These are phyloP conservation scores for Tolypocladium cylindrosporum DNA, from an alignment of 2,329 filamentous ascomycete genomes.

Conservation along the genomic window DNA sequence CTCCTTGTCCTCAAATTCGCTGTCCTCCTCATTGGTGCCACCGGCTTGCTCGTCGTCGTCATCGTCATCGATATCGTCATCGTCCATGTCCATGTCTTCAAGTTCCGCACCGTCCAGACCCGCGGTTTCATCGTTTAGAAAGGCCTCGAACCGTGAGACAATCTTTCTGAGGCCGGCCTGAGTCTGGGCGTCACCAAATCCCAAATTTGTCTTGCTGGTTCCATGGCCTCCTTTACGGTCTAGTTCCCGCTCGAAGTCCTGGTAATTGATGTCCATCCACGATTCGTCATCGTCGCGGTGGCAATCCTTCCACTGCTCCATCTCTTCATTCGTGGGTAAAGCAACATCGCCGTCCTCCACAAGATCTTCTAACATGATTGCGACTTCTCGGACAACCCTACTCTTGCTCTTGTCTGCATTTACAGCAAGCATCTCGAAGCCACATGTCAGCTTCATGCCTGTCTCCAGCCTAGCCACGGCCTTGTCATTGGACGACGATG, in stretches of 20 bases:
- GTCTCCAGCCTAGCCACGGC: slow-evolving; percentile 41
- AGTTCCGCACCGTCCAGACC: slow-evolving; percentile 70
- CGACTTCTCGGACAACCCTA: slow-evolving; percentile 62
- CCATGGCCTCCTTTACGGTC: slow-evolving; percentile 32
- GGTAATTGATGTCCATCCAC: slow-evolving; percentile 88
- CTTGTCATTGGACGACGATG: slow-evolving; percentile 4
- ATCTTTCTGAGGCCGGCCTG: slow-evolving; percentile 80
- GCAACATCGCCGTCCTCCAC: slow-evolving; percentile 54
- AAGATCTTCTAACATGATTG: slow-evolving; percentile 65
- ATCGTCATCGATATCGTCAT: slow-evolving; percentile 39
- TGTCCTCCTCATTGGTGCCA: slow-evolving; percentile 42
- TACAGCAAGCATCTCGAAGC: slow-evolving; percentile 77
- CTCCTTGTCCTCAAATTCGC: slow-evolving; percentile 62
- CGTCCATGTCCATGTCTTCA: slow-evolving; percentile 59
- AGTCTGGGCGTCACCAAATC: slow-evolving; percentile 55
- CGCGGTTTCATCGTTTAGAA: slow-evolving; percentile 76
- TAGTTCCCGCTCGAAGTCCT: slow-evolving; percentile 79
- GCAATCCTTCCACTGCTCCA: slow-evolving; percentile 53
- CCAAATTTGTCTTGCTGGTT: slow-evolving; percentile 12
- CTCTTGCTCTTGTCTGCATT: slow-evolving; percentile 60
- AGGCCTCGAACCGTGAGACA: slow-evolving; percentile 86
- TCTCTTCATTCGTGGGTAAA: slow-evolving; percentile 66
- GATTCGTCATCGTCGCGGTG: slow-evolving; percentile 69
- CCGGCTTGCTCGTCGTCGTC: slow-evolving; percentile 37
- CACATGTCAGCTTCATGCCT: slow-evolving; percentile 84